Evolutionary conservation across 2,329 filamentous ascomycete genomes (phyloP).

Genomic region (Ophiosphaerella herpotricha): DNA sequence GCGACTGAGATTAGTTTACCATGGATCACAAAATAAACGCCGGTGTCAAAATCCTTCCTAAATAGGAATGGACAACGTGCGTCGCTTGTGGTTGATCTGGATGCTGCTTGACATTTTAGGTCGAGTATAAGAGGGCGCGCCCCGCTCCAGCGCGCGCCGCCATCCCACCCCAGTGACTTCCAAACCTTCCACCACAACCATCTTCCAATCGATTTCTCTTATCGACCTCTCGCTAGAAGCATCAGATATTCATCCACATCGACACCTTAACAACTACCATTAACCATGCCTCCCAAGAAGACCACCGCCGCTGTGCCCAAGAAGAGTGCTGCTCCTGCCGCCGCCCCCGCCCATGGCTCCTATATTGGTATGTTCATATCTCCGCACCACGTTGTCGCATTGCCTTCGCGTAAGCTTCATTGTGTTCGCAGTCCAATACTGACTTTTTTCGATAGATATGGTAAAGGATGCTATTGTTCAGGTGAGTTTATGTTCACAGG

Average conservation of each 20-base stretch:
- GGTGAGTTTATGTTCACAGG: slow-evolving; percentile 63
- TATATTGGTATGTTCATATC: slow-evolving; percentile 64
- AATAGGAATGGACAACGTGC: slow-evolving; percentile 31
- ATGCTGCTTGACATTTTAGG: slow-evolving; percentile 28
- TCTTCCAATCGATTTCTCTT: slow-evolving; percentile 23
- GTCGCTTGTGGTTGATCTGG: slow-evolving; percentile 38
- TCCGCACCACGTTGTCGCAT: slow-evolving; percentile 55
- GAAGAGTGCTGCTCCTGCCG: slow-evolving; percentile 55
- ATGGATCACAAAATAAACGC: slow-evolving; percentile 30
- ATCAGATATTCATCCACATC: slow-evolving; percentile 28
- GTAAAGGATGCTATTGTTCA: slow-evolving; percentile 73
- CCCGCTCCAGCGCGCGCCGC: slow-evolving; percentile 30
- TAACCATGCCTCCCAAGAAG: slow-evolving; percentile 70
- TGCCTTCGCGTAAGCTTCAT: slow-evolving; percentile 40
- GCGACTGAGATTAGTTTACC: slow-evolving; percentile 20
- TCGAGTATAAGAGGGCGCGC: slow-evolving; percentile 34
- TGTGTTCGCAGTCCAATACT: slow-evolving; percentile 60
- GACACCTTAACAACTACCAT: slow-evolving; percentile 29
- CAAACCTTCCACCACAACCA: slow-evolving; percentile 30
- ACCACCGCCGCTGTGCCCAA: slow-evolving; percentile 59
- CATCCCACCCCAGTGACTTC: slow-evolving; percentile 28
- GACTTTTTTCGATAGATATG: slow-evolving; percentile 64
- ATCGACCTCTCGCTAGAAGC: slow-evolving; percentile 41
- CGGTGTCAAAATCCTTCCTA: slow-evolving; percentile 36
- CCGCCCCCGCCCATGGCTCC: slow-evolving; percentile 62